phyloP scores from a whole-genome alignment of 2,329 filamentous ascomycete species.

The Arthroderma sp. region DNA sequence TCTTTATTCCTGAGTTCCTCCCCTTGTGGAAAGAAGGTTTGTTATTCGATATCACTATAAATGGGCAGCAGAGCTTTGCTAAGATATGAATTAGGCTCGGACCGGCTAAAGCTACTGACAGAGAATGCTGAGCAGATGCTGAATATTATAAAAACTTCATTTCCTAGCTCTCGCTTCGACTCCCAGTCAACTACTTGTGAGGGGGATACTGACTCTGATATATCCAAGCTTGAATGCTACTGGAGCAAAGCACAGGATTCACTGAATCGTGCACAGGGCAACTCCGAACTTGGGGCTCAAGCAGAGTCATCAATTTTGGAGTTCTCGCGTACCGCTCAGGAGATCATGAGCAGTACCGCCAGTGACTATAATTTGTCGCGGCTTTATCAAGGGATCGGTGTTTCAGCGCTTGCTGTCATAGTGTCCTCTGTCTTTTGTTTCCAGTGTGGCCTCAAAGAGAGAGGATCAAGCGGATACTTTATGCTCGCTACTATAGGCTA shows the following conservation, averaged over 20 bases:
- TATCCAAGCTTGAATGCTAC: conserved; percentile 53
- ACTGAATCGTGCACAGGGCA: conserved; percentile 7
- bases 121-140: conserved; percentile 73
- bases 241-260: conserved; percentile 41
- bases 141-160: conserved; percentile 61
- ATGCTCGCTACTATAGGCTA: conserved; percentile 48
- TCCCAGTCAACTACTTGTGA: conserved; percentile 14
- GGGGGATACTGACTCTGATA: conserved; percentile 15
- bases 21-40: conserved; percentile 59
- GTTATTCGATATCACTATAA: conserved; percentile 9
- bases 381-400: conserved; percentile 21
- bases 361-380: conserved; percentile 73
- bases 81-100: conserved; percentile 21
- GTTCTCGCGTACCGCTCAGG: conserved; percentile 63
- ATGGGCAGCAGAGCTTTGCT: background rate
- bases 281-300: conserved; percentile 8
- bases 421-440: conserved; percentile 21
- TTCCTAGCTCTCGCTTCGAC: conserved; percentile 35
- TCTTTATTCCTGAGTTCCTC: conserved; percentile 68
- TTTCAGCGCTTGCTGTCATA: conserved; percentile 32
- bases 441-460: conserved; percentile 13
- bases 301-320: conserved; percentile 20
- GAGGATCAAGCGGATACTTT: conserved; percentile 27
- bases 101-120: conserved; percentile 55
- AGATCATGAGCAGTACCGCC: conserved; percentile 72